These are phyloP conservation scores for Plasmodium vinckei DNA, from an alignment of 169 alveolate species.

Conservation along the genomic window DNA sequence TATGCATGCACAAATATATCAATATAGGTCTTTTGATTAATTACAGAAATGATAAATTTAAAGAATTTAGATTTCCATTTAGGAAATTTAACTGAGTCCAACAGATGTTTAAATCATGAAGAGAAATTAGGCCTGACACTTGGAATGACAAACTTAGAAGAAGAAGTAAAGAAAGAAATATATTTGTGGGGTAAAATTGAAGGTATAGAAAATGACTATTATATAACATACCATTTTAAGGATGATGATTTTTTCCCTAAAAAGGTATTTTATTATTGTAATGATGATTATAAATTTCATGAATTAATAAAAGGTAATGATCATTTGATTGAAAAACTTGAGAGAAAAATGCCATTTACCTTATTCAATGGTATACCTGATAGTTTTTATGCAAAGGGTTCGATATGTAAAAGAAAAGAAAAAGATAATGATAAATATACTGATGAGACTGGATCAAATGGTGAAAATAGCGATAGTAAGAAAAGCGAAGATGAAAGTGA, in stretches of 20 bases:
- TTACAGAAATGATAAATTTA: constrained; percentile 36
- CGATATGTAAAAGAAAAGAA: constrained; percentile 3
- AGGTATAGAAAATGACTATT: constrained; percentile 61
- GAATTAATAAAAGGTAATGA: constrained; percentile 53
- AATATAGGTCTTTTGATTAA: background rate
- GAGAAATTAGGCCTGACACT: constrained; percentile 40
- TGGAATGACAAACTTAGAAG: constrained; percentile 70
- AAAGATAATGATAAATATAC: background rate
- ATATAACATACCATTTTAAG: constrained; percentile 46
- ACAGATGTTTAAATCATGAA: constrained; percentile 65
- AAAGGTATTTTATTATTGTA: constrained; percentile 60
- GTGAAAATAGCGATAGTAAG: background rate
- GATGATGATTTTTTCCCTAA: constrained; percentile 35
- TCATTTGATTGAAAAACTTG: constrained; percentile 27
- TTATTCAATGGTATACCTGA: constrained; percentile 36
- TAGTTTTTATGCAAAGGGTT: constrained; percentile 15
- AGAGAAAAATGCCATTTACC: constrained; percentile 32
- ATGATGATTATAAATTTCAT: constrained; percentile 49
- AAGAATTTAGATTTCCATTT: constrained; percentile 49
- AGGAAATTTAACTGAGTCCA: constrained; percentile 36
- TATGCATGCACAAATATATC: too few relatives aligned
- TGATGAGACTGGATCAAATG: background rate
- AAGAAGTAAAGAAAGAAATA: constrained; percentile 38
- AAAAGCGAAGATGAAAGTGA: background rate
- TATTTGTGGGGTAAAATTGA: constrained; percentile 70